Percentiles rank a stretch among this genome's conserved stretches.
Conservation (phyloP, 805 yeast species). For the Tetrapisispora fleetii region DNA sequence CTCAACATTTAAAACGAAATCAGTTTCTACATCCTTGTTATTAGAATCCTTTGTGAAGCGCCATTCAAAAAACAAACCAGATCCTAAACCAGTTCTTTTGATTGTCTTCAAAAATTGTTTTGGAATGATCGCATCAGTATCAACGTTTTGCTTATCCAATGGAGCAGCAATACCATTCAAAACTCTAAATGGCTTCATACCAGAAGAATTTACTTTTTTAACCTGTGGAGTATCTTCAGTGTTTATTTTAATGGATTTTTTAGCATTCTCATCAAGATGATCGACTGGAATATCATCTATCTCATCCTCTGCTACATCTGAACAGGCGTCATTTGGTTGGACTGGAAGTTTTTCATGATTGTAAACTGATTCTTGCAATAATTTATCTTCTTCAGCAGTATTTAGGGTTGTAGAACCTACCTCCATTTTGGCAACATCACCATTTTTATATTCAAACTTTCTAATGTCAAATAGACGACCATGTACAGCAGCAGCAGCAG, state of each 20-base stretch:
- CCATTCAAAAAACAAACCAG: slow-evolving; percentile 86
- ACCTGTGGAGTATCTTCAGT: slow-evolving; percentile 22
- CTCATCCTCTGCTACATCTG: slow-evolving; percentile 44
- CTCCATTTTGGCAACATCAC: slow-evolving; percentile 48
- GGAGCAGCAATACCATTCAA: slow-evolving; percentile 89
- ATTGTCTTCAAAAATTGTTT: slow-evolving; percentile 96
- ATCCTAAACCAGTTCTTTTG: slow-evolving; percentile 86
- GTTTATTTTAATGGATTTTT: background rate
- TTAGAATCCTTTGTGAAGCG: slow-evolving; percentile 57
- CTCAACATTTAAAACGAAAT: slow-evolving; percentile 76
- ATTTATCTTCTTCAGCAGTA: slow-evolving; percentile 36
- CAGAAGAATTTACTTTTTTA: slow-evolving; percentile 31
- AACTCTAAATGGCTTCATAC: slow-evolving; percentile 66
- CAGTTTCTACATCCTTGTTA: slow-evolving; percentile 76
- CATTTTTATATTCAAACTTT: slow-evolving; percentile 55
- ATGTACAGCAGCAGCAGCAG: slow-evolving; percentile 93
- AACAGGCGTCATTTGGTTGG: slow-evolving; percentile 34
- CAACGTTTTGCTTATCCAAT: slow-evolving; percentile 87
- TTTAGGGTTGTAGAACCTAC: slow-evolving; percentile 15
- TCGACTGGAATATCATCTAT: slow-evolving; percentile 53
- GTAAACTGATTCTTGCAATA: slow-evolving; percentile 58
- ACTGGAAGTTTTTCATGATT: slow-evolving; percentile 44
- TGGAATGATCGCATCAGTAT: slow-evolving; percentile 97
- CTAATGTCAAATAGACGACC: slow-evolving; percentile 91
- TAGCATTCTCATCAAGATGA: background rate